phyloP scores from a whole-genome alignment of 495 filamentous ascomycete species.

The Talaromyces proteolyticus region DNA sequence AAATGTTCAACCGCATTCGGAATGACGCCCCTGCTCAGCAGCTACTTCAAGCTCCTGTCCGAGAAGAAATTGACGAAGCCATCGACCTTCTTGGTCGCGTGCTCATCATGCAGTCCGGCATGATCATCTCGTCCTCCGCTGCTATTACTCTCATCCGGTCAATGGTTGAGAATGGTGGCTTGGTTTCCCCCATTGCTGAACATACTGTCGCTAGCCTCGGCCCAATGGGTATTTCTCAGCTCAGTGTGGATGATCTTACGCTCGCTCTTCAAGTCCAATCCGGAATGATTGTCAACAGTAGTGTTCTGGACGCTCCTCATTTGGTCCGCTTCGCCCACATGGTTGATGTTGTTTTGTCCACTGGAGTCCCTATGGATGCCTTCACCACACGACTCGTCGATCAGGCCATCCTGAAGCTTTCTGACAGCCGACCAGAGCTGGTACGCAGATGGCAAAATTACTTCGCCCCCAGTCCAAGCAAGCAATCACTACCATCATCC shows the following conservation, averaged over 20 bases:
- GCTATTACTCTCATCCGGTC: constrained; percentile 59
- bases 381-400: constrained; percentile 49
- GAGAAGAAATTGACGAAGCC: constrained; percentile 82
- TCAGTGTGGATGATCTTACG: constrained; percentile 51
- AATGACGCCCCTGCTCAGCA: constrained; percentile 27
- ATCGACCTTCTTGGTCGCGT: constrained; percentile 66
- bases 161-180: constrained; percentile 68
- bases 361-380: constrained; percentile 41
- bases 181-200: constrained; percentile 55
- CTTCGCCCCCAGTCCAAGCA: constrained; percentile 29
- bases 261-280: constrained; percentile 61
- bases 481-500: constrained; percentile 22
- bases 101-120: constrained; percentile 37
- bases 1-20: constrained; percentile 78
- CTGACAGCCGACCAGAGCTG: constrained; percentile 48
- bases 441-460: constrained; percentile 52
- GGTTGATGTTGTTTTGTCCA: constrained; percentile 46
- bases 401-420: constrained; percentile 48
- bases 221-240: constrained; percentile 49
- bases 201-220: constrained; percentile 57
- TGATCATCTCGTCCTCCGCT: constrained; percentile 44
- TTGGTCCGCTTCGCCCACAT: constrained; percentile 56
- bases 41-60: constrained; percentile 27
- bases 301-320: constrained; percentile 46
- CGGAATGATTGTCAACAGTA: constrained; percentile 44